Percentiles rank a stretch among this genome's conserved stretches.
phyloP scores from a whole-genome alignment of 148 eudicot genomes.

The Arbutus unedo region DNA sequence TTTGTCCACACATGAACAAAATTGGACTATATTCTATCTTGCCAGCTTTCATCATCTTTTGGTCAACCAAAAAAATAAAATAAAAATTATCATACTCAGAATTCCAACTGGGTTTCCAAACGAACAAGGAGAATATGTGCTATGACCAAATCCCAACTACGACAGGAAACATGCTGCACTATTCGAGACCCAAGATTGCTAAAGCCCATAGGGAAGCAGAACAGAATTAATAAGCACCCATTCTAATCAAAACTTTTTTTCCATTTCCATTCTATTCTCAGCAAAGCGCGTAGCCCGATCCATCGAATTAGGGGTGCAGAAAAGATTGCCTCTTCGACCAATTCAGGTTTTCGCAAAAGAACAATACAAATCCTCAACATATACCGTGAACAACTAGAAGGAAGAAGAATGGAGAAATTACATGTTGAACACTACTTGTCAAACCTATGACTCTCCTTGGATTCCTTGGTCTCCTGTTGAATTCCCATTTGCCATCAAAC shows the following conservation, averaged over 20 bases:
- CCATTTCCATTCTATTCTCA: neutral
- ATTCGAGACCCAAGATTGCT: neutral
- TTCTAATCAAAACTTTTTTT: neutral
- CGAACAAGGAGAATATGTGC: too few relatives aligned
- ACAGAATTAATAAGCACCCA: neutral
- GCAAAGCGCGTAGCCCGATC: neutral
- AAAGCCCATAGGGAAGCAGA: too few relatives aligned
- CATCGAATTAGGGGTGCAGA: neutral
- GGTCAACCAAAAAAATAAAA: neutral
- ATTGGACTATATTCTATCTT: neutral
- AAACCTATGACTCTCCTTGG: slow-evolving; percentile 26
- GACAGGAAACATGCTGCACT: neutral
- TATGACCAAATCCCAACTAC: neutral
- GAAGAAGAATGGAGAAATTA: slow-evolving; percentile 1
- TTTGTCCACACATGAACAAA: too few relatives aligned
- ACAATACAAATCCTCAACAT: neutral
- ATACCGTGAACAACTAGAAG: neutral
- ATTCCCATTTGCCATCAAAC: slow-evolving; percentile 50
- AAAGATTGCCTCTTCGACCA: neutral
- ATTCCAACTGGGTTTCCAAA: too few relatives aligned
- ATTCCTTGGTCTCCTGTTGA: slow-evolving; percentile 39
- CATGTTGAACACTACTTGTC: neutral
- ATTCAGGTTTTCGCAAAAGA: neutral
- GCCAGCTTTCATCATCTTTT: neutral
- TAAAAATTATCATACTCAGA: neutral